These are phyloP conservation scores for Claviceps sp. DNA, from an alignment of 2,329 filamentous ascomycete genomes.

Conservation along the genomic window DNA sequence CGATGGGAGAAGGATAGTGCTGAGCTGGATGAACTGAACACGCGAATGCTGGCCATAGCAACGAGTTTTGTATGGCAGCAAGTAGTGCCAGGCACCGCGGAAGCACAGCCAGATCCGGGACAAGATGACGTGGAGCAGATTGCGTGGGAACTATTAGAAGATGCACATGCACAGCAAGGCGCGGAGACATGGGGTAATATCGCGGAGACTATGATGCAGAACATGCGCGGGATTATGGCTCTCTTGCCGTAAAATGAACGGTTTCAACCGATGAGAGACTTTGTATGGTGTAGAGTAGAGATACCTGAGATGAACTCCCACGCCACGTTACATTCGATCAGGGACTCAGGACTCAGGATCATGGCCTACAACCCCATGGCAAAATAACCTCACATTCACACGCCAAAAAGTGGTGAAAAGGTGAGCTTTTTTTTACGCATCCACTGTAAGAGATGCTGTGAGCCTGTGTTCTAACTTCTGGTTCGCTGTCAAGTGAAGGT, in stretches of 20 bases:
- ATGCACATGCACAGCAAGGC: conserved; percentile 9
- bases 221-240: conserved; percentile 12
- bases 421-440: too few relatives aligned
- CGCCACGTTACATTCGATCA: too few relatives aligned
- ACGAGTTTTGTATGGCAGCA: conserved; percentile 10
- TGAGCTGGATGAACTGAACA: conserved; percentile 17
- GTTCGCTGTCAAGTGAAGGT: background rate
- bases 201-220: conserved; percentile 16
- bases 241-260: conserved; percentile 8
- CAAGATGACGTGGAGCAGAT: conserved; percentile 18
- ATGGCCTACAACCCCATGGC: too few relatives aligned
- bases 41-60: conserved; percentile 12
- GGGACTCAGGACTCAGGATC: too few relatives aligned
- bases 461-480: background rate
- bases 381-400: background rate
- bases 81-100: conserved; percentile 14
- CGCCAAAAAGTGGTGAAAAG: too few relatives aligned
- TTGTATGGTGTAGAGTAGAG: too few relatives aligned
- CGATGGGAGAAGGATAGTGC: conserved; percentile 21
- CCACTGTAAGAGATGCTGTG: background rate
- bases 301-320: too few relatives aligned
- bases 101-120: background rate
- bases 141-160: conserved; percentile 20
- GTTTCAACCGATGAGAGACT: background rate
- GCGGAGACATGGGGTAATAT: conserved; percentile 20